A percentile compares a stretch with the other conserved stretches of the same genome.
phyloP scores from a whole-genome alignment of 23 red algal genomes.

The Gracilaria gracilis region DNA sequence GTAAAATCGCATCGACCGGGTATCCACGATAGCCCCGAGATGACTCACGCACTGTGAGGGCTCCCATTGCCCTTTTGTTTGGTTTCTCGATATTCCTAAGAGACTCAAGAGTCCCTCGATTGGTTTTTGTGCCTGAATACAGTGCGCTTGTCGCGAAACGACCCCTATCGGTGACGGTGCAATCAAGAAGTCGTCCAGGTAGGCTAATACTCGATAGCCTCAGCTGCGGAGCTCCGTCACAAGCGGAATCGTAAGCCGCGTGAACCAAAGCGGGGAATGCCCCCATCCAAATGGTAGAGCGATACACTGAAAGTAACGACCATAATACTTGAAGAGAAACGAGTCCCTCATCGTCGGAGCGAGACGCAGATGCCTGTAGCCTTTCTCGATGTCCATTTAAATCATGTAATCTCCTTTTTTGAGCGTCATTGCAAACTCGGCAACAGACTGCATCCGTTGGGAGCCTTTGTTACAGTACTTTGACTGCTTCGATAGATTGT shows the following conservation, averaged over 20 bases:
- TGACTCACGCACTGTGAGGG: neutral
- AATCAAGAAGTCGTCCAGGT: too few relatives aligned
- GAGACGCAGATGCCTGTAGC: constrained; percentile 10
- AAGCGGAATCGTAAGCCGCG: constrained; percentile 2
- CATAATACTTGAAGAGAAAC: neutral
- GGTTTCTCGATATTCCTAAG: neutral
- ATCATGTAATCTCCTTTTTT: neutral
- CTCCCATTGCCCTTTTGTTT: neutral
- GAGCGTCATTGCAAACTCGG: constrained; percentile 1
- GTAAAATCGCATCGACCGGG: too few relatives aligned
- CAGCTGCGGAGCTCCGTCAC: neutral
- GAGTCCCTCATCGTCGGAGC: constrained; percentile 3
- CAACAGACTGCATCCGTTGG: neutral
- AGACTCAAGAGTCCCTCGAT: neutral
- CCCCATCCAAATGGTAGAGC: constrained; percentile 20
- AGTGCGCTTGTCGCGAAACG: neutral
- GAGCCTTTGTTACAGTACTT: constrained; percentile 10
- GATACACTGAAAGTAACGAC: neutral
- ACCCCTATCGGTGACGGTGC: neutral
- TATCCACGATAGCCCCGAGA: neutral
- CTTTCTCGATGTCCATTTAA: constrained; percentile 14
- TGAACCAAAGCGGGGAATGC: constrained; percentile 20
- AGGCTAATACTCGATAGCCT: neutral
- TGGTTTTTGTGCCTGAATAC: neutral
- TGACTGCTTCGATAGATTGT: constrained; percentile 23